phyloP scores from a whole-genome alignment of 2,329 filamentous ascomycete genomes.

The Fusarium stilboides region DNA sequence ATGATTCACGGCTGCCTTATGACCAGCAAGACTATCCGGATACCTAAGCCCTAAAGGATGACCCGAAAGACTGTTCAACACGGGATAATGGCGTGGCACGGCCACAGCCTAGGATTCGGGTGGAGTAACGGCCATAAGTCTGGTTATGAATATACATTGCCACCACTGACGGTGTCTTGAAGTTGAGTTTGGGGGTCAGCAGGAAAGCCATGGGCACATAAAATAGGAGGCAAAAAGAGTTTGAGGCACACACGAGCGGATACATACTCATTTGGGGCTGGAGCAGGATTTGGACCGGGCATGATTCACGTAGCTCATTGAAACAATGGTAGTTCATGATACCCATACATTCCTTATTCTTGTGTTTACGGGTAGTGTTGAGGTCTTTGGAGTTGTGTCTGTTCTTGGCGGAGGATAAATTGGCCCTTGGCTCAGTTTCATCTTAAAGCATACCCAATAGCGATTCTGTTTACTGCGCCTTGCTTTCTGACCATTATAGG shows the following conservation, averaged over 20 bases:
- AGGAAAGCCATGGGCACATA: slow-evolving; percentile 12
- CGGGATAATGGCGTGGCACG: slow-evolving; percentile 20
- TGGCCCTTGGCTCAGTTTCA: not conserved
- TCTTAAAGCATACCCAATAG: too few species aligned
- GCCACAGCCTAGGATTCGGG: slow-evolving; percentile 6
- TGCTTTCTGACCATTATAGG: too few species aligned
- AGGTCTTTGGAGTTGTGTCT: not conserved
- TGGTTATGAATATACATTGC: slow-evolving; percentile 9
- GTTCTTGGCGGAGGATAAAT: not conserved
- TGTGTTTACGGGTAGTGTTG: not conserved
- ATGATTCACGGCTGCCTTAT: slow-evolving; percentile 92
- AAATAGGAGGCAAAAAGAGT: slow-evolving; percentile 13
- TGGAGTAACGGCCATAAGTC: slow-evolving; percentile 10
- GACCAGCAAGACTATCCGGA: slow-evolving; percentile 94
- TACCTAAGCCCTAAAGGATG: slow-evolving; percentile 81
- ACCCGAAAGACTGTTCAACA: slow-evolving; percentile 34
- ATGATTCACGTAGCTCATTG: slow-evolving; percentile 48
- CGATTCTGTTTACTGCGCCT: too few species aligned
- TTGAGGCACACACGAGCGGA: slow-evolving; percentile 10
- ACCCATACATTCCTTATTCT: slow-evolving; percentile 44
- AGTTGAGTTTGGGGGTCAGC: not conserved
- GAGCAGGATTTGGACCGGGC: slow-evolving; percentile 34
- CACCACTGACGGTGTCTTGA: not conserved
- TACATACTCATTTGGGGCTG: slow-evolving; percentile 28
- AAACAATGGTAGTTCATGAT: slow-evolving; percentile 49